A percentile compares a stretch with the other conserved stretches of the same genome.
phyloP scores from a whole-genome alignment of 495 filamentous ascomycete genomes.

The Neurospora sp. region DNA sequence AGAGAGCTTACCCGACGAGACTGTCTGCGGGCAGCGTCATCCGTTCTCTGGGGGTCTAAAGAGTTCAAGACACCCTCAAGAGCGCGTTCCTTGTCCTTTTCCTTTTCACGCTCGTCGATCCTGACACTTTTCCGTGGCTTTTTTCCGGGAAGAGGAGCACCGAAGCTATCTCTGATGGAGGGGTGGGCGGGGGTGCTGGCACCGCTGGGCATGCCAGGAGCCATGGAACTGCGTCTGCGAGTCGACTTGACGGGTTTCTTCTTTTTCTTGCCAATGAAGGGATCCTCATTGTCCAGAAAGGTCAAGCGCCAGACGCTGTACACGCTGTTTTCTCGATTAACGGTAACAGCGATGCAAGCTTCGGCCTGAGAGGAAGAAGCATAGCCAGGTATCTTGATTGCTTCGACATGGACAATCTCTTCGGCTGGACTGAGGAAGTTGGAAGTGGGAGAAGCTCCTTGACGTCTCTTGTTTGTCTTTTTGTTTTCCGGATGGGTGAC shows the following conservation, averaged over 20 bases:
- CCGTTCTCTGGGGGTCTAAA: slow-evolving; percentile 64
- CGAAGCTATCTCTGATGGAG: slow-evolving; percentile 39
- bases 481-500: slow-evolving; percentile 42
- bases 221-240: slow-evolving; percentile 76
- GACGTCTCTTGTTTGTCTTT: slow-evolving; percentile 10
- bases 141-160: slow-evolving; percentile 35
- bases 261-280: slow-evolving; percentile 39
- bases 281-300: slow-evolving; percentile 52
- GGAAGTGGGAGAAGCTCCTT: slow-evolving; percentile 13
- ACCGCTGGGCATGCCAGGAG: slow-evolving; percentile 65
- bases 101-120: slow-evolving; percentile 17
- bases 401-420: slow-evolving; percentile 65
- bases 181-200: slow-evolving; percentile 64
- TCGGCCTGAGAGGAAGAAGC: slow-evolving; percentile 17
- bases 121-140: slow-evolving; percentile 33
- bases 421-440: slow-evolving; percentile 55
- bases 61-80: slow-evolving; percentile 45
- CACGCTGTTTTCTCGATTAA: slow-evolving; percentile 58
- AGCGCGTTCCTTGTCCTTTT: slow-evolving; percentile 44
- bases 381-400: slow-evolving; percentile 12
- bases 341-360: slow-evolving; percentile 70
- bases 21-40: slow-evolving; percentile 57
- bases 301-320: slow-evolving; percentile 73
- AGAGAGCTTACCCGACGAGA: slow-evolving; percentile 87
- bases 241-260: slow-evolving; percentile 40